These are phyloP conservation scores for Wickerhamomyces bovis DNA, from an alignment of 805 yeast genomes.

Conservation along the genomic window DNA sequence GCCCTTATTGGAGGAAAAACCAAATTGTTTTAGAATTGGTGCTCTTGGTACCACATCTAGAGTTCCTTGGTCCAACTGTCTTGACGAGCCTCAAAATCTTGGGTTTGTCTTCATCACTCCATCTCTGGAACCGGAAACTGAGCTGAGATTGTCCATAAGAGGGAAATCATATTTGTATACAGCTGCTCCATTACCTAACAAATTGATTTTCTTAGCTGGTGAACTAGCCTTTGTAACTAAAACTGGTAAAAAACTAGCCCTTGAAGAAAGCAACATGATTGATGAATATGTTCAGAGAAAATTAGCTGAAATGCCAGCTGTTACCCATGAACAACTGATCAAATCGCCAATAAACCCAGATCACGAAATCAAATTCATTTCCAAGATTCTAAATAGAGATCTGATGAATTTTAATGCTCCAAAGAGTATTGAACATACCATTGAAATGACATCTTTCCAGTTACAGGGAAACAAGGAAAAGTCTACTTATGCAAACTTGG, in stretches of 20 bases:
- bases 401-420: slow-evolving; percentile 24
- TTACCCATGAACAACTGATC: slow-evolving; percentile 26
- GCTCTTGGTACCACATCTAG: slow-evolving; percentile 35
- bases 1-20: slow-evolving; percentile 32
- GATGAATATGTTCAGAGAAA: slow-evolving; percentile 29
- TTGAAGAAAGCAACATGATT: slow-evolving; percentile 29
- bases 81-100: slow-evolving; percentile 28
- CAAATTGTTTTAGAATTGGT: slow-evolving; percentile 40
- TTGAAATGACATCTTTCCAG: slow-evolving; percentile 23
- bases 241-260: slow-evolving; percentile 26
- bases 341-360: slow-evolving; percentile 26
- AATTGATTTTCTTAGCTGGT: slow-evolving; percentile 35
- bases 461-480: slow-evolving; percentile 25
- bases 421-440: slow-evolving; percentile 10
- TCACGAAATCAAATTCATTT: slow-evolving; percentile 23
- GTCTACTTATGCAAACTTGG: slow-evolving; percentile 25
- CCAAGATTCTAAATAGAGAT: slow-evolving; percentile 24
- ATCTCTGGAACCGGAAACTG: slow-evolving; percentile 28
- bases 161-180: slow-evolving; percentile 38
- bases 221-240: slow-evolving; percentile 35
- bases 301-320: slow-evolving; percentile 13
- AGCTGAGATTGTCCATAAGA: slow-evolving; percentile 31
- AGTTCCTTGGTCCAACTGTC: slow-evolving; percentile 37
- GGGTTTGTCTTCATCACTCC: slow-evolving; percentile 25
- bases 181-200: slow-evolving; percentile 40